Conservation (phyloP, 148 eudicot genomes). For the Amaranthus palmeri region DNA sequence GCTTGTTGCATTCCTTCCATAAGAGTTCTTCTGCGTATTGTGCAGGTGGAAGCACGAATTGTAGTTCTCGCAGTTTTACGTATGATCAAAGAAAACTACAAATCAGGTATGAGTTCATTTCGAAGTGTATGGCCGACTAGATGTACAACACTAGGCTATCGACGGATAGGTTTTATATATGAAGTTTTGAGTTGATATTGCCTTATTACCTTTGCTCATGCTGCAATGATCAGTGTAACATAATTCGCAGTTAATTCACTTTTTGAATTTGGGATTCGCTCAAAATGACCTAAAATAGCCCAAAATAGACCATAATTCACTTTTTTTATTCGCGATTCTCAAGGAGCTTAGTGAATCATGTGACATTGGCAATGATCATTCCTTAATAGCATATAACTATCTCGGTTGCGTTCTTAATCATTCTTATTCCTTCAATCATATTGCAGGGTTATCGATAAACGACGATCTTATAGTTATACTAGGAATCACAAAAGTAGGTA, state of each 20-base stretch:
- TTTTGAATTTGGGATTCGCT: too few species aligned
- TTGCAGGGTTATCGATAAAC: constrained; percentile 56
- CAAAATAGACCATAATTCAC: too few species aligned
- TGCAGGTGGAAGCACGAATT: constrained; percentile 87
- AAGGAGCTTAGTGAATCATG: too few species aligned
- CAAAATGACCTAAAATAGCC: too few species aligned
- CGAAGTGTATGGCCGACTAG: background rate
- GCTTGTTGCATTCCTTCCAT: constrained; percentile 5
- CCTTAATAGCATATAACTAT: background rate
- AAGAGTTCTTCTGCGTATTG: constrained; percentile 6
- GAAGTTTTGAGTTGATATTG: background rate
- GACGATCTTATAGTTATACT: constrained; percentile 69
- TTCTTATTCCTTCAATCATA: constrained; percentile 1
- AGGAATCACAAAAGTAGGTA: constrained; percentile 36
- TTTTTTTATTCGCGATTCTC: too few species aligned
- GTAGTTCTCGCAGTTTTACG: constrained; percentile 87
- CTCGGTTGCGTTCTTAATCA: background rate
- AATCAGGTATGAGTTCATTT: constrained; percentile 42
- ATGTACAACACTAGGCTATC: background rate
- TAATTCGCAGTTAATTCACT: too few species aligned
- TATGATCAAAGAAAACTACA: constrained; percentile 71
- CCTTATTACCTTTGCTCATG: background rate
- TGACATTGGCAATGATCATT: too few species aligned
- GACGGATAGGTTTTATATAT: background rate
- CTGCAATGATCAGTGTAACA: too few species aligned